phyloP scores from a whole-genome alignment of 768 basidiomycete genomes.

The Hypholoma fasciculare region DNA sequence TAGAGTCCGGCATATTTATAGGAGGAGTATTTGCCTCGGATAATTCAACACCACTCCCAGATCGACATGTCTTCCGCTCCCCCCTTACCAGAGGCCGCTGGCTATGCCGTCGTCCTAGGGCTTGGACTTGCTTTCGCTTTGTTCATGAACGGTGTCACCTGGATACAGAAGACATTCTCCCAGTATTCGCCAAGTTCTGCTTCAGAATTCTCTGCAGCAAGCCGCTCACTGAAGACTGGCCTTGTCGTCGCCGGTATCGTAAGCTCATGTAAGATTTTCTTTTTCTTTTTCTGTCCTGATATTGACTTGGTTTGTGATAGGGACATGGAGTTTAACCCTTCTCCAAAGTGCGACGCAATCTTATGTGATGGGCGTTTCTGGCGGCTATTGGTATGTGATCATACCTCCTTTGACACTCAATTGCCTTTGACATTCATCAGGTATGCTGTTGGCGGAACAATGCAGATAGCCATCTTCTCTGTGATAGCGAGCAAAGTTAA shows the following conservation, averaged over 20 bases:
- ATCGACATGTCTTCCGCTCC: neutral
- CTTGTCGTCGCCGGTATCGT: conserved; percentile 22
- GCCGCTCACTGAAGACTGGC: conserved; percentile 23
- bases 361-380: conserved; percentile 19
- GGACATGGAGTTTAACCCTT: conserved; percentile 22
- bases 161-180: conserved; percentile 17
- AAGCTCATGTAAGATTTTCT: conserved; percentile 11
- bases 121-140: conserved; percentile 17
- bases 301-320: neutral
- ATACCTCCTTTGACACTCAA: neutral
- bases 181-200: conserved; percentile 18
- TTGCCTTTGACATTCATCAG: neutral
- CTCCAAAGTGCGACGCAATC: conserved; percentile 20
- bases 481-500: conserved; percentile 25
- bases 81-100: conserved; percentile 2
- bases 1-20: no score
- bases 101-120: conserved; percentile 11
- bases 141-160: conserved; percentile 19
- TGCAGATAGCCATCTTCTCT: no score
- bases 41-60: neutral
- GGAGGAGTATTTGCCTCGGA: neutral
- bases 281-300: neutral
- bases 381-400: conserved; percentile 12
- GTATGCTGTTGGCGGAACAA: conserved; percentile 24
- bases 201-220: conserved; percentile 20